These are phyloP conservation scores for Eimeria tenella DNA, from an alignment of 169 alveolate species.

Conservation along the genomic window DNA sequence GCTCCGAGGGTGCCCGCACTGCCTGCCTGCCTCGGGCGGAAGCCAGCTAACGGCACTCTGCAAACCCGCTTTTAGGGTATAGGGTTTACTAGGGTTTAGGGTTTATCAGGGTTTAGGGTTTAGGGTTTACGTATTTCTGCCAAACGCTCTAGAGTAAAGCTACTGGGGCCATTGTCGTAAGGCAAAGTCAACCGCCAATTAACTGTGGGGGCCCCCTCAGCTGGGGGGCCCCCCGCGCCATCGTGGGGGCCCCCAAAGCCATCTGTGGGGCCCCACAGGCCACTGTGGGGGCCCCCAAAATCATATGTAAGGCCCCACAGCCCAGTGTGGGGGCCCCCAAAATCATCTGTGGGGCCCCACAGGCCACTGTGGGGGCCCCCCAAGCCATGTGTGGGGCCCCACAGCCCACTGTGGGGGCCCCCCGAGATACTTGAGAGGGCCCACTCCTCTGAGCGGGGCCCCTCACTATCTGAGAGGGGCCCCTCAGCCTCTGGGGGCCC, in stretches of 20 bases:
- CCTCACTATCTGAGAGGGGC: background rate
- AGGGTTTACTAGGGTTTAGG: conserved; percentile 3
- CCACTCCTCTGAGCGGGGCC: background rate
- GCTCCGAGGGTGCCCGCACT: too few species aligned
- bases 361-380: too few species aligned
- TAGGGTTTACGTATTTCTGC: conserved; percentile 33
- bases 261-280: too few species aligned
- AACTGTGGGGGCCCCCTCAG: background rate
- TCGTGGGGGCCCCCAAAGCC: background rate
- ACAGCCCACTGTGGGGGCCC: background rate
- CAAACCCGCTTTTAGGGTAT: background rate
- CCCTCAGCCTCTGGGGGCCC: background rate
- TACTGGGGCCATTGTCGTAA: background rate
- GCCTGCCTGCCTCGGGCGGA: background rate
- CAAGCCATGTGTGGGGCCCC: too few species aligned
- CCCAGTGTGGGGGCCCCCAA: too few species aligned
- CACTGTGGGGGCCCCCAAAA: too few species aligned
- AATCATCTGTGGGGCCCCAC: too few species aligned
- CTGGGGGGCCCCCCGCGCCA: background rate
- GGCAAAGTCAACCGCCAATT: background rate
- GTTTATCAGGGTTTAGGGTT: conserved; percentile 17
- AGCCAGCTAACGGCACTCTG: background rate
- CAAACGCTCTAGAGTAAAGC: background rate
- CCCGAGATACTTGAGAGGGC: too few species aligned
- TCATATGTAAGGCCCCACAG: too few species aligned